phyloP scores from a whole-genome alignment of 495 filamentous ascomycete species.

The Lophiostoma macrostomum region DNA sequence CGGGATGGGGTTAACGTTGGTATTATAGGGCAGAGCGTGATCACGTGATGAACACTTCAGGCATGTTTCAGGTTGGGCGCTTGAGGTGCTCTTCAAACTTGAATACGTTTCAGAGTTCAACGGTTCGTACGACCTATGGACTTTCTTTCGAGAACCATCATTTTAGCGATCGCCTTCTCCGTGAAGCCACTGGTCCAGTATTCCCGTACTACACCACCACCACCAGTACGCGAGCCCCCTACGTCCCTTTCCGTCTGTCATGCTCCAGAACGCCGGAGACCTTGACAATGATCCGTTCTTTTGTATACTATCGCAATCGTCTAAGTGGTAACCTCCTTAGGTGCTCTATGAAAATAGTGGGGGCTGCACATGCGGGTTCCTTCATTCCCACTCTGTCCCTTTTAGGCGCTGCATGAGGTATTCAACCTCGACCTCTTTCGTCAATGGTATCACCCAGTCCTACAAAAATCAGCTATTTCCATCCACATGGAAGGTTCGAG shows the following conservation, averaged over 20 bases:
- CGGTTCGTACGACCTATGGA: conserved; percentile 5
- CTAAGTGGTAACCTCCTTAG: too few species aligned
- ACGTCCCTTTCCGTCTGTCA: too few species aligned
- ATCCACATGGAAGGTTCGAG: not conserved
- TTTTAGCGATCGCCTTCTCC: too few species aligned
- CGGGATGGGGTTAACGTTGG: conserved; percentile 6
- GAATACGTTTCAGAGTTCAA: conserved; percentile 15
- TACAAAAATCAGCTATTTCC: conserved; percentile 28
- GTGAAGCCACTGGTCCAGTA: too few species aligned
- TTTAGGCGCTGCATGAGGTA: conserved; percentile 93
- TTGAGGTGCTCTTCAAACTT: conserved; percentile 13
- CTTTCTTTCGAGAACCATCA: too few species aligned
- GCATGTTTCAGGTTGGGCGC: conserved; percentile 21
- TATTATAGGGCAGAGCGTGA: conserved; percentile 11
- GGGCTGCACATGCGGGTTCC: conserved; percentile 1
- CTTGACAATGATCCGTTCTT: too few species aligned
- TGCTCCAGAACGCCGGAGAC: too few species aligned
- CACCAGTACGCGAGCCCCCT: too few species aligned
- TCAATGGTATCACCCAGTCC: conserved; percentile 93
- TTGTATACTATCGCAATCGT: too few species aligned
- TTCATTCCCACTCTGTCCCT: conserved; percentile 61
- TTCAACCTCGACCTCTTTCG: conserved; percentile 95
- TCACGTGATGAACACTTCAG: conserved; percentile 15
- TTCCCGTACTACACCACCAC: too few species aligned
- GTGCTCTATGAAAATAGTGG: too few species aligned